Conservation (phyloP, 257 asterid genomes). For the Solanum ahanhuiri region DNA sequence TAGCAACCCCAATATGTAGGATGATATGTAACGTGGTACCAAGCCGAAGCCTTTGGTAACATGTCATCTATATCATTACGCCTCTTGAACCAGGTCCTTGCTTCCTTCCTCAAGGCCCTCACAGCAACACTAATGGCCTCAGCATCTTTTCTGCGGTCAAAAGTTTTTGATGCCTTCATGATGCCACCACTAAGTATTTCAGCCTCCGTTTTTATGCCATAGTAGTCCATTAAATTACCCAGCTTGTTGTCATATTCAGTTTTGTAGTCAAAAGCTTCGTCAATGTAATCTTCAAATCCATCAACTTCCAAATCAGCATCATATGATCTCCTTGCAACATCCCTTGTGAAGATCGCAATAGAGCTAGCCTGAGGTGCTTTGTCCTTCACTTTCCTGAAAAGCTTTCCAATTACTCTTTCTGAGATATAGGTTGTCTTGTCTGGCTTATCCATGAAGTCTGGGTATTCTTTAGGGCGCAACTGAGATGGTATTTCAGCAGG, state of each 20-base stretch:
- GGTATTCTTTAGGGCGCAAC: conserved; percentile 64
- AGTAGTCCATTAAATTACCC: conserved; percentile 84
- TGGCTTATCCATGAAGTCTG: conserved; percentile 88
- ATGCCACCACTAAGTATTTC: conserved; percentile 72
- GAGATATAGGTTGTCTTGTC: conserved; percentile 53
- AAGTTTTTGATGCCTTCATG: conserved; percentile 55
- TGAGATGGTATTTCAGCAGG: conserved; percentile 75
- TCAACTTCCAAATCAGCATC: conserved; percentile 55
- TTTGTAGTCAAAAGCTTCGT: conserved; percentile 52
- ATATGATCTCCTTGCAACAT: conserved; percentile 45
- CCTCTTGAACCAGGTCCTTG: conserved; percentile 53
- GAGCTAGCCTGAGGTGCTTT: conserved; percentile 29
- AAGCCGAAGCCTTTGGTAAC: conserved; percentile 75
- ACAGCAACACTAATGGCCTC: conserved; percentile 64
- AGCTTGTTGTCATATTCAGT: conserved; percentile 62
- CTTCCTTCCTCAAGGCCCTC: conserved; percentile 66
- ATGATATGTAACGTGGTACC: conserved; percentile 84
- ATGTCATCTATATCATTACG: conserved; percentile 34
- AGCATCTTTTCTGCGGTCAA: conserved; percentile 68
- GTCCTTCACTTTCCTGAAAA: conserved; percentile 53
- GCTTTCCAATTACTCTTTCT: conserved; percentile 57
- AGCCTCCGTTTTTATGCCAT: conserved; percentile 76
- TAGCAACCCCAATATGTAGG: conserved; percentile 52
- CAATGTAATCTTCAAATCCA: conserved; percentile 52
- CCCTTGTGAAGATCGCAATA: conserved; percentile 34